Evolutionary conservation across 106 monocot genomes (phyloP).

Genomic region (Phalaenopsis equestris): DNA sequence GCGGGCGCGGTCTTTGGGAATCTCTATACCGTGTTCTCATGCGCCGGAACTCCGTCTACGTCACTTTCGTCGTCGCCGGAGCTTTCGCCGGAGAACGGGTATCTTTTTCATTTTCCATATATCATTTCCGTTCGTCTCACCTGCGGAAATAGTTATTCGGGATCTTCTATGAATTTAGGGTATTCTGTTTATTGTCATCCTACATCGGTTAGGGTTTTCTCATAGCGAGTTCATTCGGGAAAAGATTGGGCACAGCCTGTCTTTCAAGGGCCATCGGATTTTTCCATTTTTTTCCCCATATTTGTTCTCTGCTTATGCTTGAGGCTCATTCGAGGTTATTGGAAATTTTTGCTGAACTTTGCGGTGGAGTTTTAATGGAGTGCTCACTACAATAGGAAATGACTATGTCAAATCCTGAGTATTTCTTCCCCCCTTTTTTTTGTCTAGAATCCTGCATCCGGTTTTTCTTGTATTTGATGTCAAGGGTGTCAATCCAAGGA

Average conservation of each 20-base stretch:
- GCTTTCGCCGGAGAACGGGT: conserved; percentile 85
- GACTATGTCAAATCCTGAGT: neutral
- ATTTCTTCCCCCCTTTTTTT: neutral
- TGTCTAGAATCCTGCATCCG: neutral
- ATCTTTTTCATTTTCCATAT: neutral
- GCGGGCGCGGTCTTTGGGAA: conserved; percentile 25
- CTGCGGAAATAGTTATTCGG: neutral
- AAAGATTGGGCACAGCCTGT: neutral
- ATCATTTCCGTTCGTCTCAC: neutral
- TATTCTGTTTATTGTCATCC: neutral
- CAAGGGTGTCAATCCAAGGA: neutral
- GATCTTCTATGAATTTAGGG: neutral
- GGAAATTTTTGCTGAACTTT: neutral
- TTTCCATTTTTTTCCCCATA: neutral
- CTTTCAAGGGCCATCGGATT: neutral
- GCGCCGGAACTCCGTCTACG: conserved; percentile 80
- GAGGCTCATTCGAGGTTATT: neutral
- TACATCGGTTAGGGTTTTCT: neutral
- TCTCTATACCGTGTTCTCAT: conserved; percentile 59
- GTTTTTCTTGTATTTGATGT: neutral
- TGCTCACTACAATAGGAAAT: too few species aligned
- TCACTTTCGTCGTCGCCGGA: conserved; percentile 74
- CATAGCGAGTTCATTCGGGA: neutral
- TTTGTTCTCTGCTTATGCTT: neutral
- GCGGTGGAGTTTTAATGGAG: neutral